Conservation (phyloP, 495 filamentous ascomycete species). For the Podospora australis region DNA sequence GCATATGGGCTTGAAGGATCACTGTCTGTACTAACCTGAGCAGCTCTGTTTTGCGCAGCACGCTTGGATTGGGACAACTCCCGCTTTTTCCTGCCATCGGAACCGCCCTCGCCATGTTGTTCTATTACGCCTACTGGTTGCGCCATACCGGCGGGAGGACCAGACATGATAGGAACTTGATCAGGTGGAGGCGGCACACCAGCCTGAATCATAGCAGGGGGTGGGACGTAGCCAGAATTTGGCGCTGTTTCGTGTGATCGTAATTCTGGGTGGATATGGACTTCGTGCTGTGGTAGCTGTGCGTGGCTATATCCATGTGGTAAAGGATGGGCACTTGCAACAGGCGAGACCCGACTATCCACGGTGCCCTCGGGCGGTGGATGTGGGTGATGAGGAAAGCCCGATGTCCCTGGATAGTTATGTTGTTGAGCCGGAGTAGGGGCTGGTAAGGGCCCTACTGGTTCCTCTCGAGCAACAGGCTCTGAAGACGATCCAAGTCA, state of each 20-base stretch:
- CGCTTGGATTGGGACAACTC: conserved; percentile 93
- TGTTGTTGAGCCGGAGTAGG: conserved; percentile 18
- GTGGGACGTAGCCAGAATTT: conserved; percentile 13
- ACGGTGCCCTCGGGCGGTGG: conserved; percentile 17
- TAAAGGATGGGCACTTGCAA: conserved; percentile 14
- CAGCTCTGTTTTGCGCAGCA: conserved; percentile 92
- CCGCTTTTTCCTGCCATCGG: conserved; percentile 57
- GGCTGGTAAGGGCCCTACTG: conserved; percentile 11
- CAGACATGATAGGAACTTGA: conserved; percentile 20
- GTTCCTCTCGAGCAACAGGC: conserved; percentile 18
- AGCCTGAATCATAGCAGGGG: conserved; percentile 30
- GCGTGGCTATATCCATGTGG: conserved; percentile 31
- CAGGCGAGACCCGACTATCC: conserved; percentile 12
- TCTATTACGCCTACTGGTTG: conserved; percentile 6
- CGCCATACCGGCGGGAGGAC: conserved; percentile 10
- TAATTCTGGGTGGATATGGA: conserved; percentile 28
- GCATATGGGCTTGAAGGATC: too few relatives aligned
- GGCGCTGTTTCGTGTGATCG: conserved; percentile 25
- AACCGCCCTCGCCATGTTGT: conserved; percentile 20
- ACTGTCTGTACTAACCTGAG: conserved; percentile 85
- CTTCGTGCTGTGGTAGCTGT: conserved; percentile 18
- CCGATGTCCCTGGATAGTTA: conserved; percentile 9
- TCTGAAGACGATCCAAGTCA: conserved; percentile 19
- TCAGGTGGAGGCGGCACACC: conserved; percentile 19
- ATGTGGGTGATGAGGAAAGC: conserved; percentile 13